phyloP scores from a whole-genome alignment of 176 grass and related monocot species.

The Coix lacrymajobi region DNA sequence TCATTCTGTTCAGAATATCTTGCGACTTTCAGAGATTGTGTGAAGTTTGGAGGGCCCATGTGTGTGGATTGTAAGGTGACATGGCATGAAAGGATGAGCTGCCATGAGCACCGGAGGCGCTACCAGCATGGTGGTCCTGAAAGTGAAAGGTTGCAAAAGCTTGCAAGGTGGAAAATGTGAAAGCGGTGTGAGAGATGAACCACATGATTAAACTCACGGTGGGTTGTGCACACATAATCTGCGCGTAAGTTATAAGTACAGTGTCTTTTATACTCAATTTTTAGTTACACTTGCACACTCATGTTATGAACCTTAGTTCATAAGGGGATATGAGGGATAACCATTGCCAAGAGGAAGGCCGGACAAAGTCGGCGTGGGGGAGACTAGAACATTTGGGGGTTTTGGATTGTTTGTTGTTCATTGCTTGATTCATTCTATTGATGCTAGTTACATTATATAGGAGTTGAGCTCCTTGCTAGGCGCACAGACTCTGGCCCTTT shows the following conservation, averaged over 20 bases:
- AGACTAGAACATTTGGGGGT: no score
- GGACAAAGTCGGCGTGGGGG: no score
- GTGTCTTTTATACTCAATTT: background rate
- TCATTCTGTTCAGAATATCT: background rate
- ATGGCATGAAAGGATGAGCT: slow-evolving; percentile 65
- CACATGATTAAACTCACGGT: slow-evolving; percentile 78
- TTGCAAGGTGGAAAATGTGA: slow-evolving; percentile 56
- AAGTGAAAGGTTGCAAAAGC: slow-evolving; percentile 45
- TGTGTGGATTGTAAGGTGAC: background rate
- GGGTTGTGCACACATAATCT: slow-evolving; percentile 76
- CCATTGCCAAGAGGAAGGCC: no score
- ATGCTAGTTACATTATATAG: no score
- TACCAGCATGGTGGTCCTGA: slow-evolving; percentile 41
- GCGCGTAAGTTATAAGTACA: slow-evolving; percentile 29
- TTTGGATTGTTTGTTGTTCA: no score
- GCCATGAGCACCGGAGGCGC: slow-evolving; percentile 39
- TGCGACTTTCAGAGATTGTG: slow-evolving; percentile 6
- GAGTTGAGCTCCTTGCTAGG: no score
- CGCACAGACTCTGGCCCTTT: no score
- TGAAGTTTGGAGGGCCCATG: slow-evolving; percentile 33
- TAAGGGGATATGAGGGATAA: no score
- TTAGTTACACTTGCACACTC: background rate
- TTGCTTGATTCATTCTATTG: no score
- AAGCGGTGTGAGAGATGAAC: slow-evolving; percentile 63
- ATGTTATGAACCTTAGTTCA: no score